A percentile compares a stretch with the other conserved stretches of the same genome.
Evolutionary conservation across 495 filamentous ascomycete genomes (phyloP).

Genomic region (Oidiodendron maius): DNA sequence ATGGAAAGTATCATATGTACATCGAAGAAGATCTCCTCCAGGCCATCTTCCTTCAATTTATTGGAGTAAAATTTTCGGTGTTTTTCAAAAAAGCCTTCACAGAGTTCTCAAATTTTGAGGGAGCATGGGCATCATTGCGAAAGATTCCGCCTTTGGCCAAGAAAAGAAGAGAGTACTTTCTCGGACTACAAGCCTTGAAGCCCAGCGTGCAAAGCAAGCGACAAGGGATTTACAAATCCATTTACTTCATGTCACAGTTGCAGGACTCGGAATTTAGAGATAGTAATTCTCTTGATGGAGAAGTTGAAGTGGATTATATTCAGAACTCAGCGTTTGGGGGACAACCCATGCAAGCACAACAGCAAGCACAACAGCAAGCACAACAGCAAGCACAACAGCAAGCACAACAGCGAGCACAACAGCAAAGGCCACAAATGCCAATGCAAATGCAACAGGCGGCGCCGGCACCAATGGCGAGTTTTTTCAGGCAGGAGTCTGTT

Average conservation of each 20-base stretch:
- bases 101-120: constrained; percentile 30
- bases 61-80: constrained; percentile 56
- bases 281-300: constrained; percentile 26
- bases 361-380: not conserved
- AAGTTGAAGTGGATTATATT: constrained; percentile 31
- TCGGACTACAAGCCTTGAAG: constrained; percentile 23
- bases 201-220: constrained; percentile 30
- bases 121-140: constrained; percentile 37
- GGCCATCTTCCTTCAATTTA: constrained; percentile 57
- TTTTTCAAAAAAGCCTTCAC: constrained; percentile 44
- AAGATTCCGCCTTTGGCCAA: constrained; percentile 38
- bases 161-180: constrained; percentile 43
- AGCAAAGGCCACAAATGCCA: not conserved
- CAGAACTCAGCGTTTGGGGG: not conserved
- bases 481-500: not conserved
- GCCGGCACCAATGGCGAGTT: constrained; percentile 1
- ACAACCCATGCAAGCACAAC: not conserved
- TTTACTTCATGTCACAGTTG: constrained; percentile 51
- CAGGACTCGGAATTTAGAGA: constrained; percentile 24
- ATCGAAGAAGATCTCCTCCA: constrained; percentile 67
- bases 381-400: constrained; percentile 3
- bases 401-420: constrained; percentile 1
- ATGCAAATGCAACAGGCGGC: constrained; percentile 10
- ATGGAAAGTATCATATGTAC: constrained; percentile 31
- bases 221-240: constrained; percentile 32